Base-by-base conservation (phyloP, 2,329 filamentous ascomycete genomes). In the Penicillium sp. region DNA sequence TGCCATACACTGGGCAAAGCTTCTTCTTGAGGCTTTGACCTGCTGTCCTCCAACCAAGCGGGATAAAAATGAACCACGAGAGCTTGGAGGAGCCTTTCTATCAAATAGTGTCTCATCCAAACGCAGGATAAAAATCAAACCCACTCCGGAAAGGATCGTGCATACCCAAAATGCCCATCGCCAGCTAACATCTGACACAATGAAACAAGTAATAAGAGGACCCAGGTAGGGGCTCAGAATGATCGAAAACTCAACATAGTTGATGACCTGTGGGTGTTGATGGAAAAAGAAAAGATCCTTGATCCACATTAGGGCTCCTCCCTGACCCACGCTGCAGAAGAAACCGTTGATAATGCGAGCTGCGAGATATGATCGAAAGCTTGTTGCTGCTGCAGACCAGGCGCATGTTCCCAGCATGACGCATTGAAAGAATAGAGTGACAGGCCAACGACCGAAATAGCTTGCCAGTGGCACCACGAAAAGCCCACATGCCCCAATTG, bases 281-380 rank as follows among this genome's bases (percentile, higher is more conserved):
- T 85, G 82, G 66, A 84, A 82, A 70, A 82, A 84, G 70, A 83
- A 85, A 51, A 83, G 74, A 63, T 85, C 82, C 47, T 82, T 78
- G 62, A 83, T 78, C 60, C 79, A 79, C 58, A 80, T 78, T 45
- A 84, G 69, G 8, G 78, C 78, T 13, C 65, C 65, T 12, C 62
- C 65, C 8, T 66, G 62, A 6, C 58, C 65, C 8, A 60, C 74
- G 4, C 77, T 79, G 27, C 72, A 72, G 63, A 80, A 80, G 55
- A 80, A 75, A 17, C 79, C 68, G 46, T 70, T 78, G 27, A 79
- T 65, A 39, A 79, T 78, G 24, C 77, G 75, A 3, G 76, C 75
- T 2, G 75, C 75, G 69, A 78, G 75, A 61, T 77, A 80, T 1
- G 76, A 78, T n/a, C 70, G 67, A 54, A 78, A 79, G 8, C 63